phyloP scores from a whole-genome alignment of 352 stramenopile genomes.

The Phytophthora rubi region DNA sequence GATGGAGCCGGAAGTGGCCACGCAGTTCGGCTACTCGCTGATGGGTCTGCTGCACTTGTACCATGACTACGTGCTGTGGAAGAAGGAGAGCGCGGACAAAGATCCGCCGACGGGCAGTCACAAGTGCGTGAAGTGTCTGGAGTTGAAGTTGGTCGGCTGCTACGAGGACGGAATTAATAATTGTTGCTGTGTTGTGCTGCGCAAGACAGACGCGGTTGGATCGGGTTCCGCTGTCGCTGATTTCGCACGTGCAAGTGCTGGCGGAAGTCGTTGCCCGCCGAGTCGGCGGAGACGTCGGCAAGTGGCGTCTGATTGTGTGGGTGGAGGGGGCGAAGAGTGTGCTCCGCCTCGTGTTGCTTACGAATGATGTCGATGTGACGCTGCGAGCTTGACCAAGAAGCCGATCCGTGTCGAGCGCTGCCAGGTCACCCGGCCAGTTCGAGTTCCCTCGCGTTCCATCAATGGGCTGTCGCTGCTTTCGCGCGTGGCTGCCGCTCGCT shows the following conservation, averaged over 20 bases:
- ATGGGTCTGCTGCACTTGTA: slow-evolving; percentile 79
- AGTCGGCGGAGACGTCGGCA: slow-evolving; percentile 67
- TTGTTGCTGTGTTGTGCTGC: slow-evolving; percentile 3
- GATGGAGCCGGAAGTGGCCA: slow-evolving; percentile 68
- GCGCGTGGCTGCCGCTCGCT: no score
- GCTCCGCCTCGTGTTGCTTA: no score
- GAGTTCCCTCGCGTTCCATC: no score
- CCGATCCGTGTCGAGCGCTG: no score
- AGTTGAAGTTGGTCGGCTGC: background rate
- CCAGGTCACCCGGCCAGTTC: no score
- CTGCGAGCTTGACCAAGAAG: no score
- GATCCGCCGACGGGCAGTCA: slow-evolving; percentile 30
- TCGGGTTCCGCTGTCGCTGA: slow-evolving; percentile 77
- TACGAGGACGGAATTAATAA: background rate
- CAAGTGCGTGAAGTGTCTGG: slow-evolving; percentile 23
- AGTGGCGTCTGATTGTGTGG: slow-evolving; percentile 79
- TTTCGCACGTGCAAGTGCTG: slow-evolving; percentile 83
- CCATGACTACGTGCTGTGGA: slow-evolving; percentile 86
- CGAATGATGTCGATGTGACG: no score
- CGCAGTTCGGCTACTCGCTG: slow-evolving; percentile 80
- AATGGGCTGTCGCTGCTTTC: no score
- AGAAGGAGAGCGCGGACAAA: slow-evolving; percentile 34
- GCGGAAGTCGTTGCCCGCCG: slow-evolving; percentile 79
- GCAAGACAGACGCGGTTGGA: slow-evolving; percentile 56
- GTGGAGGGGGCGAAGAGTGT: no score